Evolutionary conservation across 257 asterid species (phyloP).

Genomic region (Solanum chmielewskii): DNA sequence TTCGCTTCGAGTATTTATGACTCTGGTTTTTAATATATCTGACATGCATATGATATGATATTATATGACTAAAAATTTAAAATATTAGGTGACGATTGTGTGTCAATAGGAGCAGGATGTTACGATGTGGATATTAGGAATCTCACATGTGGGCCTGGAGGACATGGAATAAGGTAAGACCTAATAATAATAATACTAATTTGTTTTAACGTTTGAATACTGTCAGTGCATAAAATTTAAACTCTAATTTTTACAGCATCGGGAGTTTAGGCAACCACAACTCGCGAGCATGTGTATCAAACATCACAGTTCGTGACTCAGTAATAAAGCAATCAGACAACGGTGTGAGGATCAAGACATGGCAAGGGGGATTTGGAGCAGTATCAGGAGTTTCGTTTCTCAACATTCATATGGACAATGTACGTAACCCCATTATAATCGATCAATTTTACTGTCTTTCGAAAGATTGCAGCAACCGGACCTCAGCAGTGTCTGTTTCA

Average conservation of each 20-base stretch:
- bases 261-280: constrained; percentile 58
- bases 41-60: not conserved
- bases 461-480: constrained; percentile 24
- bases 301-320: constrained; percentile 44
- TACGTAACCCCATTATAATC: constrained; percentile 51
- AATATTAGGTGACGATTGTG: constrained; percentile 47
- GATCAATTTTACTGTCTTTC: constrained; percentile 49
- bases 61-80: not conserved
- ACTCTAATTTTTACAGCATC: constrained; percentile 21
- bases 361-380: constrained; percentile 63
- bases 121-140: constrained; percentile 46
- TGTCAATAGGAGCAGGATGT: constrained; percentile 61
- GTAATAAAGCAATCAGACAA: constrained; percentile 45
- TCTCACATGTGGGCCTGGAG: constrained; percentile 53
- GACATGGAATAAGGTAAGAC: constrained; percentile 56
- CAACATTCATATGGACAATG: constrained; percentile 51
- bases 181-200: no score
- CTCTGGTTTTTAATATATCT: not conserved
- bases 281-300: constrained; percentile 41
- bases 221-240: not conserved
- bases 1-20: not conserved
- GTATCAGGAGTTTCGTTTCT: constrained; percentile 32
- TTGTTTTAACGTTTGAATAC: not conserved
- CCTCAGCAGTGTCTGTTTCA: constrained; percentile 38
- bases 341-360: constrained; percentile 62